Base-by-base conservation (phyloP, 1,284 basidiomycete genomes). In the Anthracocystis walkeri region DNA sequence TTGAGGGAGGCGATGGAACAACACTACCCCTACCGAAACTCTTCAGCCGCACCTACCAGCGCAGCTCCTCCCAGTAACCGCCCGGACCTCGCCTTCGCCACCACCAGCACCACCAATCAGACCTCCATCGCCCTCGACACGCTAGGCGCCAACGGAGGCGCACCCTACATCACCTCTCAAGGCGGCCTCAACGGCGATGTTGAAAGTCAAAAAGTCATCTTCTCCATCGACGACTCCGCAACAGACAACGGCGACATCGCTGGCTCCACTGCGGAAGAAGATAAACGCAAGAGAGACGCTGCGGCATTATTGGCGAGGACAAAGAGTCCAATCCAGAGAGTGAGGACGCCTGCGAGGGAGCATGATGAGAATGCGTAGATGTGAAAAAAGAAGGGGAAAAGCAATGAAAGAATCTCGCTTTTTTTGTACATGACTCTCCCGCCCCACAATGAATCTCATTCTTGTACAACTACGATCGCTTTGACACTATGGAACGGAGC, bases 1-100 rank as follows among this genome's bases (percentile, higher is more conserved):
- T 70, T 84, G 49, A 55, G 82, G 20, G 67, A 75, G 16, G 77
- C 78, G 1, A 80, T 83, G 79, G 82, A 84, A 40, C 75, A 75
- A 38, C 65, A 75, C 27, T 78, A 71, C 33, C 69, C 72, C 1
- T 75, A 70, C 45, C 68, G 69, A 44, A 75, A 75, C 44, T 75
- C 73, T 29, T 65, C 69, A 2, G 58, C 69, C 35, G 77, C 77
- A 11, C 73, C 77, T 0, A 29, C 70, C 0, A 69, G 64, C n/a
- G 77, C 77, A 0, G 77, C 71, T 0, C 77, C 77, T 2, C 61
- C 77, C 1, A 52, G 57, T 53, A 69, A 74, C 20, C 64, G 72
- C 12, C 77, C 77, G 18, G 68, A 68, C 23, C 69, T 62, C 7
- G 77, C 71, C 4, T 79, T 79, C 40, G 75, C 71, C 3, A 58